These are phyloP conservation scores for Brassica juncea DNA, from an alignment of 345 rosid species.

Conservation along the genomic window DNA sequence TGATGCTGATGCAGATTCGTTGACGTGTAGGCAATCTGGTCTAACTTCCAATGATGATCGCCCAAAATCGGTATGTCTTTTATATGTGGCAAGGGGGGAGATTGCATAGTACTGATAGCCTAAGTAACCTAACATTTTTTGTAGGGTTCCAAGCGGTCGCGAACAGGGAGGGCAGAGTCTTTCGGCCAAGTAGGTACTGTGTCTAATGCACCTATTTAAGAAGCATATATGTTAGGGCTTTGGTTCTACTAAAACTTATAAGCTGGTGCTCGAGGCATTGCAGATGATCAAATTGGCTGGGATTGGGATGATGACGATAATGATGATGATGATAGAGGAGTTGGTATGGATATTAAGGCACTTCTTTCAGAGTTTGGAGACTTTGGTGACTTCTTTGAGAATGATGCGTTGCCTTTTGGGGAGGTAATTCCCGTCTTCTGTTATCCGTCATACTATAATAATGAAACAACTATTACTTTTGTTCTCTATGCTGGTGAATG, in stretches of 20 bases:
- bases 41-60: slow-evolving; percentile 66
- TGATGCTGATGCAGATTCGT: slow-evolving; percentile 98
- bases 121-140: slow-evolving; percentile 31
- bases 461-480: neutral
- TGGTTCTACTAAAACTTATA: slow-evolving; percentile 59
- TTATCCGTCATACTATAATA: slow-evolving; percentile 5
- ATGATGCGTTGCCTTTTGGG: slow-evolving; percentile 92
- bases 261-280: slow-evolving; percentile 59
- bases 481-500: slow-evolving; percentile 22
- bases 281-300: slow-evolving; percentile 75
- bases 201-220: slow-evolving; percentile 51
- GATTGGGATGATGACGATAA: slow-evolving; percentile 63
- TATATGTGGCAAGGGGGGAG: slow-evolving; percentile 24
- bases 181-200: slow-evolving; percentile 64
- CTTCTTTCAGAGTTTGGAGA: slow-evolving; percentile 99
- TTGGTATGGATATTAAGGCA: slow-evolving; percentile 87
- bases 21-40: slow-evolving; percentile 30
- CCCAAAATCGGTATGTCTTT: slow-evolving; percentile 61
- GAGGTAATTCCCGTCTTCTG: slow-evolving; percentile 59
- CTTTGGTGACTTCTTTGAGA: slow-evolving; percentile 96
- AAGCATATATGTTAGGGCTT: slow-evolving; percentile 52
- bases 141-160: slow-evolving; percentile 90
- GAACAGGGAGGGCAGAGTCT: slow-evolving; percentile 62
- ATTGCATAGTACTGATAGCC: slow-evolving; percentile 13
- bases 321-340: slow-evolving; percentile 82